Conservation (phyloP, 176 grass and related monocot species). For the Guadua angustifolia region DNA sequence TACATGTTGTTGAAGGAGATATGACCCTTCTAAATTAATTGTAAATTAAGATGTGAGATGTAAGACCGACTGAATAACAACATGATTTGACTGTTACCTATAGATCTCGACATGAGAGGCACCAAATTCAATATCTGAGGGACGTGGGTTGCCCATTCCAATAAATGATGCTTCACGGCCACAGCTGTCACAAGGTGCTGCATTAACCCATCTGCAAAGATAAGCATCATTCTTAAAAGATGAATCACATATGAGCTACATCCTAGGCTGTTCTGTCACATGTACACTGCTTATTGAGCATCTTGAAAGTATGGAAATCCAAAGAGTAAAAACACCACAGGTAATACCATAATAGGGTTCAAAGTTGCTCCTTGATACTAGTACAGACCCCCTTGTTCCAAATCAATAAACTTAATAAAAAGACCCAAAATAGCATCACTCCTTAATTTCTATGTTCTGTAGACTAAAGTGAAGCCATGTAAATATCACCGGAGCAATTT, state of each 20-base stretch:
- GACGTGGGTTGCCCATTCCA: constrained; percentile 76
- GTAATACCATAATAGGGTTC: constrained; percentile 22
- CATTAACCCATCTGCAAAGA: constrained; percentile 82
- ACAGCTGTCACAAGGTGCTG: constrained; percentile 78
- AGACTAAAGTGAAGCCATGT: neutral
- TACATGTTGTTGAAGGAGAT: neutral
- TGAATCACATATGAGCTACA: neutral
- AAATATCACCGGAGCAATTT: constrained; percentile 33
- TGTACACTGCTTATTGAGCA: constrained; percentile 8
- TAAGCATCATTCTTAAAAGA: too few relatives aligned
- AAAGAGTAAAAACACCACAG: constrained; percentile 20
- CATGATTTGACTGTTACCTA: constrained; percentile 62
- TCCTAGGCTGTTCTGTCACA: neutral
- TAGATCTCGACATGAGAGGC: constrained; percentile 80
- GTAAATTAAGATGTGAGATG: constrained; percentile 17
- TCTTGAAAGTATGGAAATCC: neutral
- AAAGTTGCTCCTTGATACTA: neutral
- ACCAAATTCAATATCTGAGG: constrained; percentile 84
- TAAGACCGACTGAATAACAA: constrained; percentile 1
- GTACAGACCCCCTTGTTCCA: neutral
- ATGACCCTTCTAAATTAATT: neutral
- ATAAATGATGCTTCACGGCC: constrained; percentile 60
- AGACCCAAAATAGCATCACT: neutral
- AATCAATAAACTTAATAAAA: neutral
- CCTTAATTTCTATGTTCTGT: constrained; percentile 12